These are phyloP conservation scores for Penicillium verhagenii DNA, from an alignment of 495 filamentous ascomycete species.

Conservation along the genomic window DNA sequence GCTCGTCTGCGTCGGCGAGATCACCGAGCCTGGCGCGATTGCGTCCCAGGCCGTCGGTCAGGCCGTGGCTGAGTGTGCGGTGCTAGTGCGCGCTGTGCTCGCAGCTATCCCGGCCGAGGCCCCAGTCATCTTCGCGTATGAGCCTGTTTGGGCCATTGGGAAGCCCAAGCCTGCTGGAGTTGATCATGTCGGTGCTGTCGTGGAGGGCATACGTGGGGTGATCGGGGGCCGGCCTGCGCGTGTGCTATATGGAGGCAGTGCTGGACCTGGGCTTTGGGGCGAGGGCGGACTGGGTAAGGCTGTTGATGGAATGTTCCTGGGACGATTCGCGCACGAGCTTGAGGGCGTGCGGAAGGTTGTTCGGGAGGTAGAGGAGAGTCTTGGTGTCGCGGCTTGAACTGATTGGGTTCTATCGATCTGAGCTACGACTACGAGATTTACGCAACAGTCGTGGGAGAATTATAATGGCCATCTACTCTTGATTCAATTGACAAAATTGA, in stretches of 20 bases:
- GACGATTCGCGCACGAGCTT: slow-evolving; percentile 76
- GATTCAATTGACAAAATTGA: too few species aligned
- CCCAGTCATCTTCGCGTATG: slow-evolving; percentile 81
- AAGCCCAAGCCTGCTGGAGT: slow-evolving; percentile 65
- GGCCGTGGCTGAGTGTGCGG: slow-evolving; percentile 63
- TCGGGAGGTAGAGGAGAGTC: slow-evolving; percentile 58
- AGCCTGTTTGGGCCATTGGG: slow-evolving; percentile 89
- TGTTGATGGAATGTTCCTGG: slow-evolving; percentile 81
- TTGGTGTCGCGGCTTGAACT: slow-evolving; percentile 16
- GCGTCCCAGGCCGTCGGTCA: slow-evolving; percentile 51
- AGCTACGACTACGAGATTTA: neutral
- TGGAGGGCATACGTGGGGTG: slow-evolving; percentile 54
- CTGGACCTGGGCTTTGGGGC: slow-evolving; percentile 71
- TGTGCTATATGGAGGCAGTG: slow-evolving; percentile 78
- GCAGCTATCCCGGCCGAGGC: slow-evolving; percentile 53
- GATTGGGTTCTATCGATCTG: neutral
- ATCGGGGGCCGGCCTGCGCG: slow-evolving; percentile 50
- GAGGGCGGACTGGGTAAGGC: slow-evolving; percentile 56
- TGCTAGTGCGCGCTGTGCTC: slow-evolving; percentile 62
- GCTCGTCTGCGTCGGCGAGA: slow-evolving; percentile 78
- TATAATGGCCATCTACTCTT: too few species aligned
- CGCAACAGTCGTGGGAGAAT: neutral
- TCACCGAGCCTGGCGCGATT: slow-evolving; percentile 44
- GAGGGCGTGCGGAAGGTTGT: slow-evolving; percentile 66
- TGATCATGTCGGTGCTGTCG: slow-evolving; percentile 71